Conservation (phyloP, 371 early-diverging fungal genomes). For the Phascolomyces articulosus region DNA sequence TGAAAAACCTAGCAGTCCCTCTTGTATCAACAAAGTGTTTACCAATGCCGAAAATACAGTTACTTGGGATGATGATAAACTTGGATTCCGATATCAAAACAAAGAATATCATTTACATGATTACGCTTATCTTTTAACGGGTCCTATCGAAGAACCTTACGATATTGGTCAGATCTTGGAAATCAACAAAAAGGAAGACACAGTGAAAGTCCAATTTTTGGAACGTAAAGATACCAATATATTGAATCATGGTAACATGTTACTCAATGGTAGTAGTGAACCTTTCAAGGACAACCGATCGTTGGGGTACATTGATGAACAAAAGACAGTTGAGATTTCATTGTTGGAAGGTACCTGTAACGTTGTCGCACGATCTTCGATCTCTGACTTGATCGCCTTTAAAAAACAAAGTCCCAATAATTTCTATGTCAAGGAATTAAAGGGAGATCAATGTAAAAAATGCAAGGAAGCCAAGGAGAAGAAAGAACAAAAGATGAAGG, state of each 20-base stretch:
- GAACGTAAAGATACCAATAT: background rate
- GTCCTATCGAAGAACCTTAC: slow-evolving; percentile 38
- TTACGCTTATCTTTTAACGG: slow-evolving; percentile 45
- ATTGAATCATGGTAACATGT: slow-evolving; percentile 14
- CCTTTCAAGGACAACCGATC: slow-evolving; percentile 35
- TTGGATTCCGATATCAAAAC: slow-evolving; percentile 21
- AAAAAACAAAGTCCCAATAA: slow-evolving; percentile 36
- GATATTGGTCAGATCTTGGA: slow-evolving; percentile 45
- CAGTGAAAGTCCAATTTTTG: background rate
- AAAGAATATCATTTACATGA: slow-evolving; percentile 49
- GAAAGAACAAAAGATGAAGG: background rate
- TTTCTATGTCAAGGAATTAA: slow-evolving; percentile 36
- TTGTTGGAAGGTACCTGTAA: slow-evolving; percentile 56
- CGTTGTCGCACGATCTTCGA: slow-evolving; percentile 39
- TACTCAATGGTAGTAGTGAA: background rate
- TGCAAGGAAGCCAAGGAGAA: slow-evolving; percentile 25
- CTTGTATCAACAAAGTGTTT: slow-evolving; percentile 25
- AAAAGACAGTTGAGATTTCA: slow-evolving; percentile 13
- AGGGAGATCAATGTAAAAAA: slow-evolving; percentile 21
- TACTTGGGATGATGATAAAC: background rate
- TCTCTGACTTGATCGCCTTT: slow-evolving; percentile 36
- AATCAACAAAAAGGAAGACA: slow-evolving; percentile 8
- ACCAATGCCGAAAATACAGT: background rate
- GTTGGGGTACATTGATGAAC: slow-evolving; percentile 31
- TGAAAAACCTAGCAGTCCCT: slow-evolving; percentile 17